Conservation (phyloP, 192 early-diverging fungal species). For the Podila verticillata region DNA sequence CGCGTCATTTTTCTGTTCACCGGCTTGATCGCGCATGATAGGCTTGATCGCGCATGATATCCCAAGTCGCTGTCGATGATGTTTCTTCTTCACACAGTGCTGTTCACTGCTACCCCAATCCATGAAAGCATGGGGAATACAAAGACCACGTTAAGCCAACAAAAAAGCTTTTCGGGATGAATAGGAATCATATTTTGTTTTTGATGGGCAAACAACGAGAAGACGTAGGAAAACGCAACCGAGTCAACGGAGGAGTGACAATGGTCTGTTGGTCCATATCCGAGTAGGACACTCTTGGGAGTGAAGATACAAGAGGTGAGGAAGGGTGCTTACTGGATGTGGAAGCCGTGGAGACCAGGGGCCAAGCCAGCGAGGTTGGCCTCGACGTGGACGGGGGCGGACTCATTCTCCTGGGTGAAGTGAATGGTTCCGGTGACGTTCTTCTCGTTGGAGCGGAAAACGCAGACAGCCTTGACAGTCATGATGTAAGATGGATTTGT, state of each 20-base stretch:
- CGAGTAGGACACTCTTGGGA: no score
- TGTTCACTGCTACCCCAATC: no score
- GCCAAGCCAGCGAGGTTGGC: conserved; percentile 69
- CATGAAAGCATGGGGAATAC: no score
- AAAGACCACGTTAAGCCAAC: no score
- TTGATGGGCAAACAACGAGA: not conserved
- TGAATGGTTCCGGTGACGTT: conserved; percentile 75
- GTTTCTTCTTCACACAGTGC: not conserved
- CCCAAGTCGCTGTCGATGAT: not conserved
- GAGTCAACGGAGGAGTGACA: no score
- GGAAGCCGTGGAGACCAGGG: conserved; percentile 87
- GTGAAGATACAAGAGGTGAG: conserved; percentile 1
- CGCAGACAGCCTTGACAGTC: conserved; percentile 88
- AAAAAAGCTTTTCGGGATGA: conserved; percentile 13
- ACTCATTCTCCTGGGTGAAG: conserved; percentile 74
- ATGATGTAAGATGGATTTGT: conserved; percentile 38
- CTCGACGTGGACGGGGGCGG: conserved; percentile 63
- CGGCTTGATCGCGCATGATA: not conserved
- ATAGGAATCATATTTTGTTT: conserved; percentile 16
- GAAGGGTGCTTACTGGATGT: conserved; percentile 69
- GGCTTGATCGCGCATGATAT: no score
- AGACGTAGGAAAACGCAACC: not conserved
- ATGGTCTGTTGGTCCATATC: no score
- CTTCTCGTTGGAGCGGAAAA: conserved; percentile 74
- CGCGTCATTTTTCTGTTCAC: not conserved